Percentiles rank a stretch among this genome's conserved stretches.
These are phyloP conservation scores for Colletotrichum phormii DNA, from an alignment of 2,329 filamentous ascomycete species.

Conservation along the genomic window DNA sequence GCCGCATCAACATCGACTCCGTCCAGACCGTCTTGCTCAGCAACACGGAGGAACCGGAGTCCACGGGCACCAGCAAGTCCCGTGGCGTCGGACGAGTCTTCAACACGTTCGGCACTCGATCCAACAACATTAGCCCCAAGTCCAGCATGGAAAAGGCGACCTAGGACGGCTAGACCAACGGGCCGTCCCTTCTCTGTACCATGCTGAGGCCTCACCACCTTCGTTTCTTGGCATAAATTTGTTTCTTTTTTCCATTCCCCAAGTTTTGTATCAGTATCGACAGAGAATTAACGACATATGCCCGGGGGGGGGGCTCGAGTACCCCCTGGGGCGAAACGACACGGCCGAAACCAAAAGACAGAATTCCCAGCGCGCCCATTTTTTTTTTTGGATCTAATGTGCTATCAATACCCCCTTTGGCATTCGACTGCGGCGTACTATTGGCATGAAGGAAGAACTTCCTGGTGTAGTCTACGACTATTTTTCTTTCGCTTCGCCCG, in stretches of 20 bases:
- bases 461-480: slow-evolving; percentile 37
- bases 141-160: slow-evolving; percentile 61
- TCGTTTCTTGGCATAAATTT: slow-evolving; percentile 35
- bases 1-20: slow-evolving; percentile 78
- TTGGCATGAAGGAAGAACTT: slow-evolving; percentile 35
- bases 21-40: slow-evolving; percentile 69
- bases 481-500: slow-evolving; percentile 34
- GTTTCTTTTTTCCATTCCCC: slow-evolving; percentile 17
- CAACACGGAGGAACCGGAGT: slow-evolving; percentile 49
- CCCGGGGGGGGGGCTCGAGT: slow-evolving; percentile 13
- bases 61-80: slow-evolving; percentile 58
- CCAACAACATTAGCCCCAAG: slow-evolving; percentile 62
- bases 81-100: slow-evolving; percentile 62
- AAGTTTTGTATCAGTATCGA: slow-evolving; percentile 37
- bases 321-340: slow-evolving; percentile 33
- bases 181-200: slow-evolving; percentile 14
- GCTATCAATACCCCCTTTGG: slow-evolving; percentile 37
- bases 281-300: slow-evolving; percentile 31
- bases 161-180: slow-evolving; percentile 50
- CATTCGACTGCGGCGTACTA: slow-evolving; percentile 37
- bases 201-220: slow-evolving; percentile 8
- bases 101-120: slow-evolving; percentile 66
- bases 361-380: slow-evolving; percentile 34
- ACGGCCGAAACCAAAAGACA: slow-evolving; percentile 38
- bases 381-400: slow-evolving; percentile 35